These are phyloP conservation scores for Primulina tabacum DNA, from an alignment of 257 asterid genomes.

Conservation along the genomic window DNA sequence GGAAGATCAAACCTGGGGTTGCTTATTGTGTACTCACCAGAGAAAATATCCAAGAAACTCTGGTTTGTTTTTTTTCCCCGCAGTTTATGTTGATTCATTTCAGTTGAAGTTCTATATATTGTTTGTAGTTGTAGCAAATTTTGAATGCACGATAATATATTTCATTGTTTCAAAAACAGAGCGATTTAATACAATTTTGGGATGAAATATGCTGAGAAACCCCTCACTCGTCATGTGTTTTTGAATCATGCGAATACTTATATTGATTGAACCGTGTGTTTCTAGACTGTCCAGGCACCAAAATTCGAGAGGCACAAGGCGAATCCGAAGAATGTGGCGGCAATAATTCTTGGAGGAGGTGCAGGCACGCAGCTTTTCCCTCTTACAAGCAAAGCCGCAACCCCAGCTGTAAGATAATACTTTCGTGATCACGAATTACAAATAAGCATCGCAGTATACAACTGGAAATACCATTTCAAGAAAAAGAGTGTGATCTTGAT, in stretches of 20 bases:
- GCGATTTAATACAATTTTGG: too few relatives aligned
- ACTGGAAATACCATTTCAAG: too few relatives aligned
- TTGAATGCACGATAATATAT: not conserved
- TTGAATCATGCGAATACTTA: not conserved
- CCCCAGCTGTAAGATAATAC: constrained; percentile 81
- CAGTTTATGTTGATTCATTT: not conserved
- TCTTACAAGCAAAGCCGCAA: constrained; percentile 82
- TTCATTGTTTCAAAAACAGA: not conserved
- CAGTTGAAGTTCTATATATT: not conserved
- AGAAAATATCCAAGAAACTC: constrained; percentile 49
- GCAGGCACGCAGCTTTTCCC: constrained; percentile 88
- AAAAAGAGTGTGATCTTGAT: not conserved
- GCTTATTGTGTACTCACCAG: constrained; percentile 79
- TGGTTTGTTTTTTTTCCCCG: constrained; percentile 34
- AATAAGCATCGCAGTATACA: not conserved
- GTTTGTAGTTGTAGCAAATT: not conserved
- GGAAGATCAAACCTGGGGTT: constrained; percentile 52
- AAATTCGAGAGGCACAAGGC: constrained; percentile 56
- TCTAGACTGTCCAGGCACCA: constrained; percentile 55
- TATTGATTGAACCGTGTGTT: constrained; percentile 13
- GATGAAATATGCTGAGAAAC: too few relatives aligned
- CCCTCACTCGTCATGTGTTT: not conserved
- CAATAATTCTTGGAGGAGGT: constrained; percentile 96
- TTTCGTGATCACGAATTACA: constrained; percentile 10
- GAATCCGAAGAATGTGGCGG: constrained; percentile 83